Evolutionary conservation across 208 protist species (phyloP), one percentile per base, ranked within the genome.

Genomic region (Angomonas deanei): DNA sequence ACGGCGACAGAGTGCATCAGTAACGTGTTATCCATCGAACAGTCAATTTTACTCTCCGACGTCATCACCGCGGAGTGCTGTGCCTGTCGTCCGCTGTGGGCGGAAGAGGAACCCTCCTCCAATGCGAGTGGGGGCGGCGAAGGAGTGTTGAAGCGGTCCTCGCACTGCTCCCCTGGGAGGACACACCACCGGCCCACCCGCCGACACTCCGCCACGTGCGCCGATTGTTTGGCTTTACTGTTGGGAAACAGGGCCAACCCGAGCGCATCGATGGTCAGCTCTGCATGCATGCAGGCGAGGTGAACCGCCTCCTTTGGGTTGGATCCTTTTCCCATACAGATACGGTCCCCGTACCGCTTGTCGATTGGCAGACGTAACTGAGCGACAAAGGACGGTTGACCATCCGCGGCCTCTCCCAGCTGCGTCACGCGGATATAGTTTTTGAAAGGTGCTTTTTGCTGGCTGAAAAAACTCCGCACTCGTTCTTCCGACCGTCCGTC

Each of bases 251-350:
- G 69, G 3, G 76, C 74, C 34, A 92, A 70, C 19, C 90, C 90
- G 1, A 92, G 66, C 13, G 82, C 82, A 64, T 96, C 90, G 53
- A 96, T 91, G 34, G 80, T 91, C 30, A 96, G 84, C 71, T 96
- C 86, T 0, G 90, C 90, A 55, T 96, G 90, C 90, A 96, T 96
- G 64, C 82, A 92, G 46, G 86, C 86, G 24, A 93, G 76, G 11
- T 75, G 47, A 53, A 80, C 69, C 1, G 90, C 86, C 23, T 91
- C 85, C 36, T 67, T 72, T 53, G 68, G 64, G 21, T 64, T 83
- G 19, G 80, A 65, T 3, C 78, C 86, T 27, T 79, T 84, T 4
- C 90, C 90, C 68, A 74, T 84, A 33, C 75, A 79, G 6, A 94
- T 64, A 8, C 90, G 79, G 33, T 83, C 76, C 26, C 86, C 86